Conservation (phyloP, 2,329 filamentous ascomycete genomes). For the Tolypocladium paradoxum region DNA sequence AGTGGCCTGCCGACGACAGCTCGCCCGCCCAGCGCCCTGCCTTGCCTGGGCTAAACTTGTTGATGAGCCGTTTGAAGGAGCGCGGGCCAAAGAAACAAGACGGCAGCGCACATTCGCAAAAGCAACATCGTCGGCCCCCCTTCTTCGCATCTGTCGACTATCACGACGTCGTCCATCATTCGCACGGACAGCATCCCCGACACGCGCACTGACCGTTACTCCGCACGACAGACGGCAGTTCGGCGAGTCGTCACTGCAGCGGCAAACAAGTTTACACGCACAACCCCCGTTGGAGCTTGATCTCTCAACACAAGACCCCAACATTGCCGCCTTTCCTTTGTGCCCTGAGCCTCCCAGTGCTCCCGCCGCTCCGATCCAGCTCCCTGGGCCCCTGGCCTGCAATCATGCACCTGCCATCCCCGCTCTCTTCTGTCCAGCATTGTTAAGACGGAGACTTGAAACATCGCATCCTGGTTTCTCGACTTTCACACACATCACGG, state of each 20-base stretch:
- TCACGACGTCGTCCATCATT: background rate
- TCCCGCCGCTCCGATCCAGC: background rate
- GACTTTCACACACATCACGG: slow-evolving; percentile 1
- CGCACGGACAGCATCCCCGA: background rate
- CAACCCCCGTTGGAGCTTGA: background rate
- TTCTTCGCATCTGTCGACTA: background rate
- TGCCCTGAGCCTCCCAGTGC: background rate
- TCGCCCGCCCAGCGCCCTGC: background rate
- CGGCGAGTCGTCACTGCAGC: background rate
- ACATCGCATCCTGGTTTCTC: slow-evolving; percentile 4
- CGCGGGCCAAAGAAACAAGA: background rate
- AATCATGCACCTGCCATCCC: slow-evolving; percentile 6
- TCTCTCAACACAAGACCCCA: background rate
- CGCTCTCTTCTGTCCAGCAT: slow-evolving; percentile 6
- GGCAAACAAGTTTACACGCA: background rate
- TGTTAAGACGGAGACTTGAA: slow-evolving; percentile 9
- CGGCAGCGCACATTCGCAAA: background rate
- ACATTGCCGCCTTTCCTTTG: background rate
- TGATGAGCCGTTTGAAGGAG: background rate
- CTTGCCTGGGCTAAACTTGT: background rate
- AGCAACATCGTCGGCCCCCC: background rate
- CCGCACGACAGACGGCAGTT: background rate
- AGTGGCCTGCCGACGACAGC: background rate
- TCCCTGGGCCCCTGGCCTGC: background rate
- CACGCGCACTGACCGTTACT: background rate